Base-by-base conservation (phyloP, 345 rosid species). In the Moringa oleifera region DNA sequence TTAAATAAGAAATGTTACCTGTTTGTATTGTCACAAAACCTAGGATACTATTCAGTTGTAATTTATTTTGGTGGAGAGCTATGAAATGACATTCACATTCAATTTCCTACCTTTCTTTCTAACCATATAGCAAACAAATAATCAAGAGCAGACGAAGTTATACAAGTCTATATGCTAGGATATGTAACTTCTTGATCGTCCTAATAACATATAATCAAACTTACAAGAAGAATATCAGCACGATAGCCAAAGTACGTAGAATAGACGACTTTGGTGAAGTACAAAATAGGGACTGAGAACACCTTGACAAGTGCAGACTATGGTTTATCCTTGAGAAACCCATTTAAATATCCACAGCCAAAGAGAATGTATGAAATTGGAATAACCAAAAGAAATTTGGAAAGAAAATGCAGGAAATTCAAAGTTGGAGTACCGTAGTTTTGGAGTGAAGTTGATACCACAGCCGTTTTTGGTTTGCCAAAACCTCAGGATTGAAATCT, bases 381-480 rank as follows among this genome's bases (percentile, higher is more conserved):
- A 20, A 18, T 68, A 55, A 0, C 33, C 58, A 7, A 16, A 23
- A 31, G 25, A 17, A 52, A 19, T 28, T 19, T 18, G 75, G 59
- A 53, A 53, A 52, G 54, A 65, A 49, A 58, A 56, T 20, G 64
- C 25, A 25, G 18, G 64, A 55, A 65, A 23, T 61, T 59, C 23
- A 56, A 61, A 41, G 37, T 16, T 25, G 61, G 33, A 63, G 54
- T 86, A 90, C 99, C 96, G 61, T 65, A 74, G 89, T 58, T 75
- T 83, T 88, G 55, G 96, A 85, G 72, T 90, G 91, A 64, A 83
- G 84, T 90, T 85, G 97, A 69, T 86, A 90, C 98, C 98, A 93
- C 86, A 85, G 94, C 41, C 97, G 87, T 74, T 93, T 93, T 71
- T 90, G 98, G 78, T 88, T 84, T 16, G 98, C 96, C 81, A 90